These are phyloP conservation scores for Mycena metata DNA, from an alignment of 768 basidiomycete species.

Conservation along the genomic window DNA sequence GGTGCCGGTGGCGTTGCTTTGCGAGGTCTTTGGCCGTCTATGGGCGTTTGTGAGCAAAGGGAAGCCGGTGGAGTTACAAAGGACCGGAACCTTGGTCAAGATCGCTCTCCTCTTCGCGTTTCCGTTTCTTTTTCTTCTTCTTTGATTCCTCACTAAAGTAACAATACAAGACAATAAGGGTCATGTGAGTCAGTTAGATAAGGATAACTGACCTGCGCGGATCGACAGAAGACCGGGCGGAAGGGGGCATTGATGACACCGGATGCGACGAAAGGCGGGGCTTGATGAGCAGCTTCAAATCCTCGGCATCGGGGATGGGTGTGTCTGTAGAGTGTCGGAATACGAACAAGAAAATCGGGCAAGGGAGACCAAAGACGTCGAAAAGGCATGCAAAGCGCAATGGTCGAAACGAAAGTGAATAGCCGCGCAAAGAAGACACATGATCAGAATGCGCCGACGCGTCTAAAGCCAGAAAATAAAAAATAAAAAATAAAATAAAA, in stretches of 20 bases:
- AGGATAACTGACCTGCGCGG: conserved; percentile 67
- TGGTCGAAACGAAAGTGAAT: conserved; percentile 9
- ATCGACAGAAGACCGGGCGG: conserved; percentile 69
- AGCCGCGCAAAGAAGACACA: conserved; percentile 33
- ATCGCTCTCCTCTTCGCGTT: conserved; percentile 81
- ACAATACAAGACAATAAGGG: conserved; percentile 21
- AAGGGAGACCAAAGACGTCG: background rate
- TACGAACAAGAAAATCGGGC: background rate
- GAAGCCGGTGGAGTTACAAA: conserved; percentile 22
- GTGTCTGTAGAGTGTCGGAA: conserved; percentile 49
- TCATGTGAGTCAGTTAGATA: conserved; percentile 19
- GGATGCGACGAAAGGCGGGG: conserved; percentile 63
- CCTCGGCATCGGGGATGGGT: conserved; percentile 66
- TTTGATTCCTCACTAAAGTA: conserved; percentile 65
- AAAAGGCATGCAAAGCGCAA: conserved; percentile 27
- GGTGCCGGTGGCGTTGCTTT: conserved; percentile 71
- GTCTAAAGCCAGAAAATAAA: background rate
- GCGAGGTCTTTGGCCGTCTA: conserved; percentile 66
- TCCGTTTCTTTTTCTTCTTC: conserved; percentile 90
- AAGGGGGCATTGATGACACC: conserved; percentile 58
- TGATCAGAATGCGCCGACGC: conserved; percentile 33
- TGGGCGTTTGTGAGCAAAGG: conserved; percentile 23
- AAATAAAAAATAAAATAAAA: conserved; percentile 25
- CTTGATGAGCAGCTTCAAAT: conserved; percentile 59
- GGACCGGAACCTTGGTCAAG: conserved; percentile 57